These are phyloP conservation scores for Mortierella sp. DNA, from an alignment of 371 early-diverging fungal genomes.

Conservation along the genomic window DNA sequence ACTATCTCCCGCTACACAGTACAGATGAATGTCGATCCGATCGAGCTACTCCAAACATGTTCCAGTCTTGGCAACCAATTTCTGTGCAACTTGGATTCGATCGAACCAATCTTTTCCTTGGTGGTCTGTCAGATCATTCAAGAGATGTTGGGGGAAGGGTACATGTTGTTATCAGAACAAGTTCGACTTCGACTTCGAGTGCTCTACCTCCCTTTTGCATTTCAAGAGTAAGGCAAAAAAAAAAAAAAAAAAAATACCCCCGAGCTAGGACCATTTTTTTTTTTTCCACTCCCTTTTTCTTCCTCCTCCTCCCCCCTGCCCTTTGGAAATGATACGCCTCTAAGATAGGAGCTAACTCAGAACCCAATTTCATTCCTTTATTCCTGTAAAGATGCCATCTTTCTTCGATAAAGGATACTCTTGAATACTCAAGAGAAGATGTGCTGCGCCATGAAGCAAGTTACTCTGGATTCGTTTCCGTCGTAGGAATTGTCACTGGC, in stretches of 20 bases:
- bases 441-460: constrained; percentile 3
- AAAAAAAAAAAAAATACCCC: too few relatives aligned
- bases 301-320: too few relatives aligned
- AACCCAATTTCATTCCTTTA: too few relatives aligned
- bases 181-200: constrained; percentile 19
- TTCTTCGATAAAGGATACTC: constrained; percentile 4
- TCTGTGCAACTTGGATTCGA: constrained; percentile 12
- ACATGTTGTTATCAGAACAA: constrained; percentile 22
- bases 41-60: constrained; percentile 21
- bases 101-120: constrained; percentile 14
- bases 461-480: constrained; percentile 20
- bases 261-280: too few relatives aligned
- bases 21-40: constrained; percentile 26
- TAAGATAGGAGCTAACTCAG: too few relatives aligned
- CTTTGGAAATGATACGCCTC: too few relatives aligned
- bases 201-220: constrained; percentile 20
- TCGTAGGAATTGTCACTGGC: constrained; percentile 20
- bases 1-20: constrained; percentile 24
- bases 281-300: too few relatives aligned
- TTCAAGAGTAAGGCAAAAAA: constrained; percentile 28
- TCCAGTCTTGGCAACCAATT: constrained; percentile 35
- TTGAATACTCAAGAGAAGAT: constrained; percentile 21
- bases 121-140: constrained; percentile 39
- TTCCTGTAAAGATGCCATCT: constrained; percentile 37
- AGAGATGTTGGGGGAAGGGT: constrained; percentile 14